Conservation (phyloP, 83 land plant species). For the Picea engelmannii region DNA sequence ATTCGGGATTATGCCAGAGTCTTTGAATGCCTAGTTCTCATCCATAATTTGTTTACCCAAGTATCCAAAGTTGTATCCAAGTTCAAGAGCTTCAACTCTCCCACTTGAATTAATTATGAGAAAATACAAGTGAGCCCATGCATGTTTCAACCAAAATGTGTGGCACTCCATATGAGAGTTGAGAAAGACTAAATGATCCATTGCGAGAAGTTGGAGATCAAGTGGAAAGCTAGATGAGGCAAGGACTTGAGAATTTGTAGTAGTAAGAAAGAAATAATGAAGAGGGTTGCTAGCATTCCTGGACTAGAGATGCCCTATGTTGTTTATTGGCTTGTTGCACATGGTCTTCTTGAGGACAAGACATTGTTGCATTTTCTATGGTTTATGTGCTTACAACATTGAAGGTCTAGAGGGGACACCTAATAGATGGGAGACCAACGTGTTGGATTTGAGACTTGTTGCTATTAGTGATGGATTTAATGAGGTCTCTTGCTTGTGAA, state of each 20-base stretch:
- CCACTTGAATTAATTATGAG: not conserved
- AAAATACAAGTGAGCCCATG: not conserved
- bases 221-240: conserved; percentile 15
- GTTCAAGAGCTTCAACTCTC: conserved; percentile 24
- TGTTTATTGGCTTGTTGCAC: conserved; percentile 83
- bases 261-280: conserved; percentile 57
- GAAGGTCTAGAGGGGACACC: too few relatives aligned
- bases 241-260: conserved; percentile 67
- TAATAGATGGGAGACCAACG: too few relatives aligned
- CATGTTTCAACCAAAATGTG: conserved; percentile 26
- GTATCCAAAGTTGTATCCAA: conserved; percentile 53
- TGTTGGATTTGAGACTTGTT: too few relatives aligned
- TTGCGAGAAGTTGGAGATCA: conserved; percentile 75
- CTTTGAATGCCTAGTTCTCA: conserved; percentile 63
- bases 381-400: conserved; percentile 37
- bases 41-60: conserved; percentile 50
- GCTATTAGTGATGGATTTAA: conserved; percentile 43
- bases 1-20: conserved; percentile 75
- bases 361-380: conserved; percentile 70
- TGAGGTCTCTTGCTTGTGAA: conserved; percentile 38
- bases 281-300: conserved; percentile 25
- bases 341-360: conserved; percentile 64
- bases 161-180: conserved; percentile 90
- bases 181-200: conserved; percentile 97
- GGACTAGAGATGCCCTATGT: conserved; percentile 45